Conservation (phyloP, 139 green algal species). For the Chlamydomonas sphaeroides region DNA sequence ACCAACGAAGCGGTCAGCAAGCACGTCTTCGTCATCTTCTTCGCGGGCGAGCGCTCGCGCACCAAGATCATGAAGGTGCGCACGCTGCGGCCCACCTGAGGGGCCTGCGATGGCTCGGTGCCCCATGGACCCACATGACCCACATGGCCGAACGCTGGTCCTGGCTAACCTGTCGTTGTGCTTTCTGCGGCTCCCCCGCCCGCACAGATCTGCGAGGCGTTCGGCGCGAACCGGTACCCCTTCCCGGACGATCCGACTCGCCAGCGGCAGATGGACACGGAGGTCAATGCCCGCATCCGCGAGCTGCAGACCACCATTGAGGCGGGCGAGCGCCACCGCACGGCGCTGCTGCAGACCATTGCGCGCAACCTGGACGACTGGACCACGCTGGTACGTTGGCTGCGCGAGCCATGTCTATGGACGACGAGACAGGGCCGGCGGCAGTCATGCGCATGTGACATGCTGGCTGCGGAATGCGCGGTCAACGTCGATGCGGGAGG, state of each 20-base stretch:
- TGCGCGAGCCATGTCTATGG: too few species aligned
- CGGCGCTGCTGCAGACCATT: not conserved
- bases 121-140: too few species aligned
- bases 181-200: too few species aligned
- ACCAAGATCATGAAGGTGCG: conserved; percentile 91
- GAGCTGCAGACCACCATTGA: conserved; percentile 95
- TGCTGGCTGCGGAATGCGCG: too few species aligned
- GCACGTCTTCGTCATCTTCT: conserved; percentile 97
- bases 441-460: too few species aligned
- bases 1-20: conserved; percentile 88
- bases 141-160: too few species aligned
- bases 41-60: conserved; percentile 91
- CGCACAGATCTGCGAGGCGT: conserved; percentile 93
- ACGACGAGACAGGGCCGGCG: too few species aligned
- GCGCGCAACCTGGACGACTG: conserved; percentile 37
- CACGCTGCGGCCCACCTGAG: too few species aligned
- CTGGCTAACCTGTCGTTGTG: too few species aligned
- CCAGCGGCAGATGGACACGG: conserved; percentile 89
- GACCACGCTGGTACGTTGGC: conserved; percentile 13
- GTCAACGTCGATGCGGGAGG: too few species aligned
- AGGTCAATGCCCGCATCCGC: conserved; percentile 79
- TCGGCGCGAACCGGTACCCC: conserved; percentile 95
- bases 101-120: too few species aligned
- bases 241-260: conserved; percentile 92
- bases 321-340: conserved; percentile 78